Evolutionary conservation across 768 basidiomycete genomes (phyloP), one percentile per base, ranked within the genome.

Genomic region (Trametes sanguinea): DNA sequence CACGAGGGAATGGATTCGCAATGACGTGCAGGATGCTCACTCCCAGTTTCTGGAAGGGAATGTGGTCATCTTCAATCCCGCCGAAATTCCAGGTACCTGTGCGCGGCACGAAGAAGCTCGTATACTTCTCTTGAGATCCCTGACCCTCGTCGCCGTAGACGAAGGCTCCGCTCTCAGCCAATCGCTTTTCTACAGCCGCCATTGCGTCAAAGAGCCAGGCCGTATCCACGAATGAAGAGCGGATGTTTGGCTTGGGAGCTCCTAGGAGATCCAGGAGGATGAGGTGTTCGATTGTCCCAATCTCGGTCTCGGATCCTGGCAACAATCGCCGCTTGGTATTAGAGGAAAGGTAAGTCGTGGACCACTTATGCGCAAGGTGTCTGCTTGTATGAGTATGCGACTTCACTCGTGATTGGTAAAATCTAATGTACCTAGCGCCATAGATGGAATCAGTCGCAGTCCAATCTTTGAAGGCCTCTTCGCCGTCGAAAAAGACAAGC

Each of bases 401-500:
- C 22, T 22, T 22, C 22, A 22, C 22, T 22, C 22, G 22, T 22
- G 22, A 22, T 22, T 22, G 22, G 22, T 22, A 52, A 1, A 30
- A 44, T 4, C 14, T 8, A n/a, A 46, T 75, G 58, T 68, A 94
- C 95, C 92, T 86, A 43, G 96, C 89, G n/a, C 96, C 96, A 71
- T 99, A 99, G 45, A 94, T 87, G 1, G 93, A 95, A 74, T 99
- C 96, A 2, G 83, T 85, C 33, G 80, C 83, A 2, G 93, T 94
- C 96, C 96, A 99, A 30, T 84, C 79, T 50, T 85, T 80, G 74
- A 96, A 98, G 0, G 97, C 97, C 74, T 98, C 97, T 75, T 99
- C 97, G 2, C 97, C 97, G 69, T 99, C 97, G 61, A 99, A 96
- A 72, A 98, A 96, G 9, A 99, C 81, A 8, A 98, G 78, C 71